Percentiles rank a stretch among this genome's conserved stretches.
phyloP scores from a whole-genome alignment of 441 rosid species.

The Populus tomentosa region DNA sequence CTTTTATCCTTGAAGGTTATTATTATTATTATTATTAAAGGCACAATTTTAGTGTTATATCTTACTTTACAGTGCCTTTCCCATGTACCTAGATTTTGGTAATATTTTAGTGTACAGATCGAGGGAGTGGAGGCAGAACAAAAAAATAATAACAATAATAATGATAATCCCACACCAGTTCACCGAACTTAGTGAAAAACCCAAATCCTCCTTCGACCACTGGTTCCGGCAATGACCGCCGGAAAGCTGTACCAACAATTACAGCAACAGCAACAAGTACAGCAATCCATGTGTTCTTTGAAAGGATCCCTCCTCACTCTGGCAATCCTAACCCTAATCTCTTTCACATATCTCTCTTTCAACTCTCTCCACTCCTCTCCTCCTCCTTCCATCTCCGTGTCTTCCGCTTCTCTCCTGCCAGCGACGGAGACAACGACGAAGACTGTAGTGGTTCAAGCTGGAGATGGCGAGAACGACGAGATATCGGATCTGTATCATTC shows the following conservation, averaged over 20 bases:
- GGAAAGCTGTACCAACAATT: conserved; percentile 23
- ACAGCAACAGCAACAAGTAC: conserved; percentile 18
- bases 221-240: conserved; percentile 33
- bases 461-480: conserved; percentile 15
- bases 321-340: conserved; percentile 58
- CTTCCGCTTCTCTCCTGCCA: conserved; percentile 11
- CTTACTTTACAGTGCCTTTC: too few relatives aligned
- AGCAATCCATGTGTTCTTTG: conserved; percentile 43
- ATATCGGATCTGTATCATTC: conserved; percentile 61
- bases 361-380: conserved; percentile 44
- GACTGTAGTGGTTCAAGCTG: background rate
- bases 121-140: too few relatives aligned
- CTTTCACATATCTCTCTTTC: conserved; percentile 63
- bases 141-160: too few relatives aligned
- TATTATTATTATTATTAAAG: too few relatives aligned
- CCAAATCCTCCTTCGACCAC: background rate
- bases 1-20: too few relatives aligned
- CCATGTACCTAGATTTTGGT: too few relatives aligned
- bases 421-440: background rate
- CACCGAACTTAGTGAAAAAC: background rate
- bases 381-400: conserved; percentile 9
- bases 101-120: too few relatives aligned
- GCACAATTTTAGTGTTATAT: too few relatives aligned
- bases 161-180: background rate
- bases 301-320: conserved; percentile 62